These are phyloP conservation scores for Carex cristatella DNA, from an alignment of 176 grass and related monocot genomes.

Conservation along the genomic window DNA sequence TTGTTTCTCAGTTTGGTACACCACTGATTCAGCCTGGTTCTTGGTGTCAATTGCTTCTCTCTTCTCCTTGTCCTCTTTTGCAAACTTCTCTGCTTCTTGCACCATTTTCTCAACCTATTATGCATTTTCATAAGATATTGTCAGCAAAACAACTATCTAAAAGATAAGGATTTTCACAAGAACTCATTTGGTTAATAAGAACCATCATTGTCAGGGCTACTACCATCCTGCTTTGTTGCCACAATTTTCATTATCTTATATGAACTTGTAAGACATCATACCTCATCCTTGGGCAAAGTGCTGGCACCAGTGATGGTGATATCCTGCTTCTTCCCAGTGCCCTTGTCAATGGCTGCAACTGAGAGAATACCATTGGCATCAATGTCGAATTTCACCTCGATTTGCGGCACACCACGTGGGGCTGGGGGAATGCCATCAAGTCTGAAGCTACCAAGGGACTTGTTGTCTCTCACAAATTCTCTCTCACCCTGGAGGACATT, in stretches of 20 bases:
- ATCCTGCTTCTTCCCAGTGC: slow-evolving; percentile 97
- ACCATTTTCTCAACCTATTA: slow-evolving; percentile 97
- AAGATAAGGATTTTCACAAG: background rate
- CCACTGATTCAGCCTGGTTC: slow-evolving; percentile 82
- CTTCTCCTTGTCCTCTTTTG: slow-evolving; percentile 96
- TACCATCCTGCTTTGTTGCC: background rate
- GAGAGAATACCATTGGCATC: slow-evolving; percentile 99
- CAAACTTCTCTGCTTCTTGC: slow-evolving; percentile 80
- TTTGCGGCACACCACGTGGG: slow-evolving; percentile 88
- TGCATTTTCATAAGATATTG: background rate
- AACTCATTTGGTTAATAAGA: background rate
- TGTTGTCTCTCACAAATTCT: slow-evolving; percentile 98
- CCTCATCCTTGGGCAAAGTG: slow-evolving; percentile 93
- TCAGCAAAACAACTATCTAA: slow-evolving; percentile 5
- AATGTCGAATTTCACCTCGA: slow-evolving; percentile 99
- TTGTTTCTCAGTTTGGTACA: slow-evolving; percentile 98
- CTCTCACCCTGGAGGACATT: slow-evolving; percentile 97
- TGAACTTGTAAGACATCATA: slow-evolving; percentile 21
- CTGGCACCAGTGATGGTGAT: slow-evolving; percentile 97
- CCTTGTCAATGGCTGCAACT: slow-evolving; percentile 92
- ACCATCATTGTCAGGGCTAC: background rate
- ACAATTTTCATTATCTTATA: background rate
- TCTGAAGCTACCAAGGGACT: slow-evolving; percentile 85
- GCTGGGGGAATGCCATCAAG: slow-evolving; percentile 95
- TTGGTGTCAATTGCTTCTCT: slow-evolving; percentile 97